phyloP scores from a whole-genome alignment of 257 asterid genomes.

The Solanum bukasovii region DNA sequence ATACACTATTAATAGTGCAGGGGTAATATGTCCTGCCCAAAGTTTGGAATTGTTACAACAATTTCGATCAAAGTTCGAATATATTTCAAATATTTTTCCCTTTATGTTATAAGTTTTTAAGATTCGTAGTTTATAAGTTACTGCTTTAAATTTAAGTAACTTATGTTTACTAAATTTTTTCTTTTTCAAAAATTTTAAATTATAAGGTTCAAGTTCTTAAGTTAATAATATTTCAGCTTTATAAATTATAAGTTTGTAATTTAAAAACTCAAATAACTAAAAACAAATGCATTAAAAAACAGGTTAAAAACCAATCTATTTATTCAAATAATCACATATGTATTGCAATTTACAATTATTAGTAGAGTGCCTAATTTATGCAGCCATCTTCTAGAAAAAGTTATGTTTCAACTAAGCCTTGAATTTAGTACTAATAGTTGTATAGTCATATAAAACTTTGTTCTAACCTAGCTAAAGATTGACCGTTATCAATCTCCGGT shows the following conservation, averaged over 20 bases:
- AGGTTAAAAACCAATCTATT: neutral
- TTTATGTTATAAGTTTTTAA: neutral
- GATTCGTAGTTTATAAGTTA: neutral
- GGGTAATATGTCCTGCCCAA: too few relatives aligned
- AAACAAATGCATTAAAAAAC: neutral
- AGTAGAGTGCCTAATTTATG: neutral
- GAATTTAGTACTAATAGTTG: neutral
- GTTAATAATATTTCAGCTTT: too few relatives aligned
- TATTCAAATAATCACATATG: neutral
- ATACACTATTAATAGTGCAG: too few relatives aligned
- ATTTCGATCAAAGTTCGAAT: too few relatives aligned
- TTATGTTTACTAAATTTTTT: neutral
- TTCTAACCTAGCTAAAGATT: neutral
- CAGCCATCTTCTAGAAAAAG: neutral
- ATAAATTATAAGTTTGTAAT: too few relatives aligned
- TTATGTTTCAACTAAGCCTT: neutral
- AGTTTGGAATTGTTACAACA: too few relatives aligned
- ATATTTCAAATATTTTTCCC: too few relatives aligned
- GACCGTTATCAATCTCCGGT: neutral
- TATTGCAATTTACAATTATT: too few relatives aligned
- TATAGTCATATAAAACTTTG: neutral
- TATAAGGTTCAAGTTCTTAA: too few relatives aligned
- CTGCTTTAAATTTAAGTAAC: neutral
- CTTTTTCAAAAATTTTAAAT: neutral
- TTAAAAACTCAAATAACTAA: neutral